Evolutionary conservation across 768 basidiomycete genomes (phyloP), one percentile per base, ranked within the genome.

Genomic region (Kwoniella dejecticola): DNA sequence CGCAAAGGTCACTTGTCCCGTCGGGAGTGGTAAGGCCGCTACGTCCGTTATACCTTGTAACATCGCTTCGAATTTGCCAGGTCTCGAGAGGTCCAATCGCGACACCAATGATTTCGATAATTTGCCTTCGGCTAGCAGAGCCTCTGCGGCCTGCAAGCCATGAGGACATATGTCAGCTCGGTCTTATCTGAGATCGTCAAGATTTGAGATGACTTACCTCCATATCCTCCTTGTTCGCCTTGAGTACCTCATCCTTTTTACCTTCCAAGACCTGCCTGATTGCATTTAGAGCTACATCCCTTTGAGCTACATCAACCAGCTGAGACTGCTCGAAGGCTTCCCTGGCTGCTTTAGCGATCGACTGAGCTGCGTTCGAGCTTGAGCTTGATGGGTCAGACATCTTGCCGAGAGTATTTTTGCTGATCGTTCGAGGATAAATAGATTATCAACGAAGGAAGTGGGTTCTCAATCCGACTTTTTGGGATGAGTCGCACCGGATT

Each of bases 1-100:
- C 0, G 96, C 92, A 77, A 96, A 98, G 0, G 89, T 85, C 19
- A 96, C 86, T 38, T 83, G 81, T 4, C 91, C 94, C 3, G 87
- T 93, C 2, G 96, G 95, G 77, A 92, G 89, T 0, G 88, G 87
- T 30, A 99, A 85, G 7, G 81, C 78, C 29, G 90, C 90, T 21
- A 99, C 95, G 70, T 96, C 93, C 10, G 84, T 73, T 38, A 98
- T 84, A 15, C 96, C 96, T 64, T 90, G 86, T 4, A 97, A 82
- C 91, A 98, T 95, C 0, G 89, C 85, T 26, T 90, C 88, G 89
- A 91, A 98, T 79, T 98, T 99, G 72, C 90, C 91, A 31, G 71
- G 80, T 81, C 57, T 91, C 2, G 80, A 79, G 33, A 82, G 84
- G 75, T 96, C 91, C 24, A 99, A 82, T 19, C 96, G 86, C 47